Evolutionary conservation across 768 basidiomycete genomes (phyloP).

Genomic region (Antrodiella citrinella): DNA sequence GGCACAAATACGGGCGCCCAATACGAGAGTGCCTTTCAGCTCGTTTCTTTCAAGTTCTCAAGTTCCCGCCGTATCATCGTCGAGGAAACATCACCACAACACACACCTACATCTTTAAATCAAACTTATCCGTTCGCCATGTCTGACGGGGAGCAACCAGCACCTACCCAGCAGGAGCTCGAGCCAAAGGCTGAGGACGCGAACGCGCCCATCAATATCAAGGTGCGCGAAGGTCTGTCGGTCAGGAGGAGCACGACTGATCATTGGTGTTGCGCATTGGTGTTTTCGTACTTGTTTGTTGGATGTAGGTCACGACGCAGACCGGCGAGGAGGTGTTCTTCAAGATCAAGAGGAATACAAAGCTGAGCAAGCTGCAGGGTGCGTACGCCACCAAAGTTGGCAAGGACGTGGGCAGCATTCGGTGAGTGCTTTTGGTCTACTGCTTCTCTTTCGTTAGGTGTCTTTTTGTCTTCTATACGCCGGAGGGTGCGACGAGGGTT

Average conservation of each 20-base stretch:
- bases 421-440: conserved; percentile 45
- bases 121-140: too few species aligned
- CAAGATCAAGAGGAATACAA: conserved; percentile 93
- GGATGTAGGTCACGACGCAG: conserved; percentile 59
- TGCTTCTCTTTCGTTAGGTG: conserved; percentile 1
- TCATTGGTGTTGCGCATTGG: neutral
- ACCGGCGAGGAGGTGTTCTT: conserved; percentile 88
- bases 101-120: too few species aligned
- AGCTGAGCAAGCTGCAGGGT: conserved; percentile 84
- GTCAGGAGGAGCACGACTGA: neutral
- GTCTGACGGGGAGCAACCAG: conserved; percentile 43
- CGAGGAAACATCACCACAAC: too few species aligned
- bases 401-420: conserved; percentile 79
- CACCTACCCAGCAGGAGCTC: conserved; percentile 23
- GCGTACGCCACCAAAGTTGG: conserved; percentile 92
- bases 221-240: conserved; percentile 35
- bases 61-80: too few species aligned
- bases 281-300: neutral
- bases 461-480: neutral
- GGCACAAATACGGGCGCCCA: too few species aligned
- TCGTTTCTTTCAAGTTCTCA: too few species aligned
- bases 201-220: conserved; percentile 69
- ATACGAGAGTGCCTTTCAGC: too few species aligned
- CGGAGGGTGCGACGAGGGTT: too few species aligned
- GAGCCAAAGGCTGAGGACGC: conserved; percentile 46